Evolutionary conservation across 208 protist species (phyloP), one percentile per base, ranked within the genome.

Genomic region (Acanthamoeba lenticulata): DNA sequence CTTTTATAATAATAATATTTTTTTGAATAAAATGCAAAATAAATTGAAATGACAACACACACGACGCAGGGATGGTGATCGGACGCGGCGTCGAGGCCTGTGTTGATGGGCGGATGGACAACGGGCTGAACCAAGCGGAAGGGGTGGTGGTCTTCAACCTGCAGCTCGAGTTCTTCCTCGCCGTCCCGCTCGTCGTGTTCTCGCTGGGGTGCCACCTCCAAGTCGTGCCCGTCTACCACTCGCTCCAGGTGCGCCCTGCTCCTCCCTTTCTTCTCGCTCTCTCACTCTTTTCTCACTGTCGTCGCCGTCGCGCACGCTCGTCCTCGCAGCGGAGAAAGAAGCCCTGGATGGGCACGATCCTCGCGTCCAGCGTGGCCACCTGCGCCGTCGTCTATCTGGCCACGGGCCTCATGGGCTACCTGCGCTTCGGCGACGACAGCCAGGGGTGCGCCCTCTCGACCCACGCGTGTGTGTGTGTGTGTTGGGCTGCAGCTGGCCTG

Each of bases 151-250:
- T 69, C 29, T 44, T 67, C 45, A 67, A 90, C 34, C 24, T 90
- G 32, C 36, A 90, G 19, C 17, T n/a, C 52, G 83, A 60, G 32
- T 90, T 90, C 55, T 9, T 90, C 5, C 52, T 90, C 19, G 83
- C 83, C 0, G 65, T 93, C 1, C 90, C 90, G 11, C 62, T 93
- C 17, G 65, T 47, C 29, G 72, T 93, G 32, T 93, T 93, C 34
- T 69, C 90, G 29, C 90, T 93, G 19, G 55, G 90, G n/a, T 93
- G 90, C 47, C 90, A 93, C 24, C 45, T 93, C 19, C 62, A 79
- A 27, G 90, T 93, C 17, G 62, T 93, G 4, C 90, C 90, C 21
- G 65, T 93, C 90, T 93, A 83, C 27, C 32, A 38, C 11, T 47
- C 38, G 3, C 38, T 85, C 44, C 49, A 85, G 74, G 74, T 85